Evolutionary conservation across 352 stramenopile species (phyloP).

Genomic region (Pythium diclinum): DNA sequence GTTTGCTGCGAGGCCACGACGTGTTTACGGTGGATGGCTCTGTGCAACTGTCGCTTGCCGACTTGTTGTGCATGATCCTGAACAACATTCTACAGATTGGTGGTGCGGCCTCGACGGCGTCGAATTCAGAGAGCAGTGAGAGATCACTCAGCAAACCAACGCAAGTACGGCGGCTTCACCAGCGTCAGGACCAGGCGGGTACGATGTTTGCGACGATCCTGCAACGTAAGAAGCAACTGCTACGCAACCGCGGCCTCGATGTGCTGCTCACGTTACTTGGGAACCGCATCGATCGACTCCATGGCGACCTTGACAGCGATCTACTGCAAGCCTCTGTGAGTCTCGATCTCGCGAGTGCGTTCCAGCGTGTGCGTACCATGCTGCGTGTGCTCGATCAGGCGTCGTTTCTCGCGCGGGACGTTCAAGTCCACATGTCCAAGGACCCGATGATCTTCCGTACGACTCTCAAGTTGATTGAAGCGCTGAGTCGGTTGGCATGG

Average conservation of each 20-base stretch:
- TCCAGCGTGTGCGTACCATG: conserved; percentile 41
- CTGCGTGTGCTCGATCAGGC: conserved; percentile 68
- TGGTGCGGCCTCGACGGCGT: not conserved
- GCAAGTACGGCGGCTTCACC: conserved; percentile 5
- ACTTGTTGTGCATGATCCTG: conserved; percentile 37
- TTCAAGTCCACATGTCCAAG: conserved; percentile 49
- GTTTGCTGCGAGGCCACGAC: conserved; percentile 31
- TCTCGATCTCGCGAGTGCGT: conserved; percentile 18
- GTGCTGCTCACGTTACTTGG: conserved; percentile 25
- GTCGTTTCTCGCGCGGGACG: conserved; percentile 47
- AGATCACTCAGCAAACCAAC: not conserved
- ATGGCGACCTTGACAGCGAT: not conserved
- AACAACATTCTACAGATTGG: conserved; percentile 49
- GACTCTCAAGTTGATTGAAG: conserved; percentile 37
- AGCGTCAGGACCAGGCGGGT: conserved; percentile 17
- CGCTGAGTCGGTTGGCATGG: conserved; percentile 40
- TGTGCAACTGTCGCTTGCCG: conserved; percentile 26
- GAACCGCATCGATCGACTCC: conserved; percentile 13
- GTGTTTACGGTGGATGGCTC: conserved; percentile 37
- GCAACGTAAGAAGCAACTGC: conserved; percentile 38
- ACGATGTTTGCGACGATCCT: conserved; percentile 32
- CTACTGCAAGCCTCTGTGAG: conserved; percentile 12
- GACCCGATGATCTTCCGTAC: conserved; percentile 33
- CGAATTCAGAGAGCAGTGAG: not conserved
- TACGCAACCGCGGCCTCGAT: conserved; percentile 40